Percentiles rank a stretch among this genome's conserved stretches.
Conservation (phyloP, 495 filamentous ascomycete genomes). For the Penicillium soppii region DNA sequence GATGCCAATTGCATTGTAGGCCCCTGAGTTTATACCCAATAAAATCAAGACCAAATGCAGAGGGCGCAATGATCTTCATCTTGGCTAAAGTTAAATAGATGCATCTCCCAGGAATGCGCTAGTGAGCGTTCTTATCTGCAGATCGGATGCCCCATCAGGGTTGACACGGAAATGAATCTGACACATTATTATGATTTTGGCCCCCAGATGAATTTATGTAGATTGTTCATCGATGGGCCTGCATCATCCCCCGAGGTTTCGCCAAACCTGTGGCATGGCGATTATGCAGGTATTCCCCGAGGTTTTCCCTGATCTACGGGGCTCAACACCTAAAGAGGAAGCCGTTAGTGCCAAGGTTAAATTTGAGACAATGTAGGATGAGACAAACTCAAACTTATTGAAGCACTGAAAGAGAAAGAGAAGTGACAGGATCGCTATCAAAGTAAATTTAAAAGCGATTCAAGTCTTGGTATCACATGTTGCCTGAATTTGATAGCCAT, state of each 20-base stretch:
- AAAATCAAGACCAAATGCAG: not conserved
- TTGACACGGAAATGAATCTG: not conserved
- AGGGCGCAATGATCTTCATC: not conserved
- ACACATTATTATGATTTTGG: constrained; percentile 4
- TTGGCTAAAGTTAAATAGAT: not conserved
- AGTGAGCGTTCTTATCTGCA: not conserved
- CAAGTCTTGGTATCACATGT: too few relatives aligned
- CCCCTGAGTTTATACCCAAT: not conserved
- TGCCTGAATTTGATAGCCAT: too few relatives aligned
- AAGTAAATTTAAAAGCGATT: too few relatives aligned
- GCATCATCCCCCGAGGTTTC: not conserved
- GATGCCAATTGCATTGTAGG: too few relatives aligned
- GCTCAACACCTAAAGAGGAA: not conserved
- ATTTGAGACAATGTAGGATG: not conserved
- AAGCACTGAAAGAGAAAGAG: too few relatives aligned
- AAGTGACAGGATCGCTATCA: too few relatives aligned
- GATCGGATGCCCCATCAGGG: not conserved
- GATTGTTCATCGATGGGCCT: not conserved
- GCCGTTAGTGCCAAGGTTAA: not conserved
- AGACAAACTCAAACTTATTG: not conserved
- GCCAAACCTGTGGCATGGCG: not conserved
- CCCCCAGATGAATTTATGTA: not conserved
- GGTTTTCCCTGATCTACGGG: constrained; percentile 2
- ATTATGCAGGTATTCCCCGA: not conserved
- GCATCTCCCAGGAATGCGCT: not conserved